Evolutionary conservation across 805 yeast genomes (phyloP).

Genomic region (Candida tallmaniae): DNA sequence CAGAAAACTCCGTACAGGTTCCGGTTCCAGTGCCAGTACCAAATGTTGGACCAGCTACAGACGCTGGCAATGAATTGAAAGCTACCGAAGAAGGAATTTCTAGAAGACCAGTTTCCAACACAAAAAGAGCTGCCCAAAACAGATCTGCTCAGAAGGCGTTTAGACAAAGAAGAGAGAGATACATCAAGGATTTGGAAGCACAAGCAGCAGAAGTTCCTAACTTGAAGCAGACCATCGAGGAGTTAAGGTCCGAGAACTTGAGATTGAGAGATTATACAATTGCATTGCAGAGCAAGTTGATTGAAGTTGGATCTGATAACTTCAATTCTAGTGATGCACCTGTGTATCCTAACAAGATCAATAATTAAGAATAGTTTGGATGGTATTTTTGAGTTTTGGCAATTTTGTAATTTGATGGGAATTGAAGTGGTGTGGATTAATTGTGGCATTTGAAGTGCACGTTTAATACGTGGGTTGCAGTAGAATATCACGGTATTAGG

Average conservation of each 20-base stretch:
- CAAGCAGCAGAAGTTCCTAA: conserved; percentile 60
- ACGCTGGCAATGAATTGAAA: not conserved
- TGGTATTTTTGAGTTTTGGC: no score
- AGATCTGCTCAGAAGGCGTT: conserved; percentile 90
- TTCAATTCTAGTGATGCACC: not conserved
- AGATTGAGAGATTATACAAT: conserved; percentile 70
- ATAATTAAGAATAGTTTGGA: no score
- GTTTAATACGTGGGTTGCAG: no score
- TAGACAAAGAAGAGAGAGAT: conserved; percentile 76
- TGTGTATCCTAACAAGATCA: conserved; percentile 5
- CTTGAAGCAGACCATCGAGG: conserved; percentile 61
- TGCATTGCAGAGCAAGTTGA: conserved; percentile 62
- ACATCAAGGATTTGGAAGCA: conserved; percentile 73
- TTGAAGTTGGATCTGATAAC: conserved; percentile 37
- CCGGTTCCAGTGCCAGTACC: conserved; percentile 2
- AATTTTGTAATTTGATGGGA: no score
- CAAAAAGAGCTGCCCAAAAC: conserved; percentile 90
- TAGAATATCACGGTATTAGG: no score
- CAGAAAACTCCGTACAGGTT: conserved; percentile 3
- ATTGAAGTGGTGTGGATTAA: no score
- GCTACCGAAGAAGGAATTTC: not conserved
- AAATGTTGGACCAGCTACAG: no score
- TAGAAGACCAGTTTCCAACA: conserved; percentile 45
- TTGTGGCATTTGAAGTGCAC: no score
- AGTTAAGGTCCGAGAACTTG: conserved; percentile 64